Base-by-base conservation (phyloP, 805 yeast species). In the Myxozyma udenii region DNA sequence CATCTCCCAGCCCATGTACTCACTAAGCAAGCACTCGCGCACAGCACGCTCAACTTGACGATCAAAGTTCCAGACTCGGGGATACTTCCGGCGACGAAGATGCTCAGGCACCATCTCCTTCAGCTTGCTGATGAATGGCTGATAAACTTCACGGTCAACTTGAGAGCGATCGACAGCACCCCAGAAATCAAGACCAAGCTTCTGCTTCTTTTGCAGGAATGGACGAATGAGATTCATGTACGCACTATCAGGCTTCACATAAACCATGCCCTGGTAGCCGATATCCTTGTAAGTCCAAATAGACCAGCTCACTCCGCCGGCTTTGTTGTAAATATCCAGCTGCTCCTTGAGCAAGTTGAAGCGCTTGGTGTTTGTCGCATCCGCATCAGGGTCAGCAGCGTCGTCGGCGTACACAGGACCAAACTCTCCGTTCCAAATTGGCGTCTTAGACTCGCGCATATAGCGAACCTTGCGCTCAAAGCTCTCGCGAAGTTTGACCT, bases 241-340 rank as follows among this genome's bases (percentile, higher is more conserved):
- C 55, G 70, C 68, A 33, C 78, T 72, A 18, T 69, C 59, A 32
- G 79, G 78, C 7, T 71, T 64, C 26, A 75, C 78, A 53, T 70
- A 75, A 14, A 77, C 71, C 57, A 77, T 62, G 2, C 79, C 80
- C 66, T 77, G 80, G 62, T 66, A 75, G 0, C 80, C 79, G 61
- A 77, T 71, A 61, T 77, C 80, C 62, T 77, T 77, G 64, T 77
- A 77, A 5, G 75, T 64, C 80, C 80, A 77, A 50, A 77, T 75
- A 4, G 79, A 74, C 79, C 79, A 77, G 26, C 72, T 61, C 46
- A 75, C 18, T 78, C 74, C 7, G 70, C 28, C 3, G 65, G 66
- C 39, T 14, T 28, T 28, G 44, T 66, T 66, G 64, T 77, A 77
- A 38, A 74, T 67, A 7, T 60, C 68, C 58, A 77, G 67, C 63